Evolutionary conservation across 768 basidiomycete genomes (phyloP), one percentile per base, ranked within the genome.

Genomic region (Hypholoma fasciculare): DNA sequence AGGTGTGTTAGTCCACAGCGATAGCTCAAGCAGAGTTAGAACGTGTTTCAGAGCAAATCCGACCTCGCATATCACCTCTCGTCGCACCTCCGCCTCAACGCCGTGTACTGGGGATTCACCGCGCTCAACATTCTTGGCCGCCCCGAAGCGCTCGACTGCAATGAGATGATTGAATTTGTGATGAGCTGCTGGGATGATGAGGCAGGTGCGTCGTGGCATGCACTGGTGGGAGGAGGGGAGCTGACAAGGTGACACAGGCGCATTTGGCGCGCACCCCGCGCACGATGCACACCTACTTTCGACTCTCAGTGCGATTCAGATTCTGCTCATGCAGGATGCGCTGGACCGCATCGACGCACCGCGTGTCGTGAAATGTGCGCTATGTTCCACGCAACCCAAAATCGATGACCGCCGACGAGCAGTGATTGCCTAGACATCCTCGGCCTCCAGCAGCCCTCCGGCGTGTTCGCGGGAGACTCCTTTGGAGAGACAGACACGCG

Each of bases 121-220:
- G 94, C 97, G 0, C 76, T 96, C 2, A 90, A 82, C 38, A 78
- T 94, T 47, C 90, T 98, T 87, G 84, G 81, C 1, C 82, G 82
- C 46, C 76, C 84, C 54, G 89, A 95, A 49, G 93, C 93, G 0
- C 76, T 99, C 52, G 82, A 90, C 63, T 76, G 87, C 40, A 85
- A 93, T 23, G 94, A 93, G 61, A 92, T 92, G 82, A 82, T 98
- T 30, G 80, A 81, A 2, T 98, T 92, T 69, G 94, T 98, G 52
- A 83, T 95, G 86, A 88, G 86, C 63, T 99, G 97, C 71, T 98
- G 95, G 94, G 90, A 96, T 66, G 89, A 95, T 11, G 86, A 92
- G 73, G 84, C 86, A 76, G 96, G 95, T 81, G 61, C 65, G 64
- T 60, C 56, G 57, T 65, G 59, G 43, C 13, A 17, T 14, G 27